Evolutionary conservation across 1,284 basidiomycete genomes (phyloP), one percentile per base, ranked within the genome.

Genomic region (Cutaneotrichosporon daszewskae): DNA sequence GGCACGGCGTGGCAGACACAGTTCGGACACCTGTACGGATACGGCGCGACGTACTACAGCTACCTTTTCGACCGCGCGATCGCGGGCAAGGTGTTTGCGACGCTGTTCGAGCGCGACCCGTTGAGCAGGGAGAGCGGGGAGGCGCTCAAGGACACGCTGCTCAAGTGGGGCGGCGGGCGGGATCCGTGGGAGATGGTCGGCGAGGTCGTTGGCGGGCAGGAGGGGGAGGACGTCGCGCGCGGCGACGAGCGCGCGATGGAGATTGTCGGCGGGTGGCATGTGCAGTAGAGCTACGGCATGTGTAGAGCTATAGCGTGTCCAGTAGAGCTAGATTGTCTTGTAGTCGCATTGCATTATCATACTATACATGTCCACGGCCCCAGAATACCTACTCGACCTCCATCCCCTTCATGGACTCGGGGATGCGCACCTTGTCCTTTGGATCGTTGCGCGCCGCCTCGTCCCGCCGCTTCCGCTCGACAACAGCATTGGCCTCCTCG

Each of bases 11-110:
- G 90, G 77, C 94, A 98, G 62, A 90, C 88, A 0, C 87, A 92
- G 57, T 98, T 98, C 58, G 87, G 88, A 0, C 94, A 98, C 65
- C 73, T 98, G 6, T 94, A 88, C 59, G 91, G 92, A 1, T 98
- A 98, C 60, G 92, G 94, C 7, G 89, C 92, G 9, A 95, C 89
- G 1, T 98, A 98, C 71, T 98, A 98, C 64, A 91, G 89, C 13
- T 98, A 98, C 68, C 76, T 97, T 7, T 90, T 98, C 55, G 95
- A 97, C 59, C 80, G 92, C 4, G 90, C 90, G 3, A 95, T 98
- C 49, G 94, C 95, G 0, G 85, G 86, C 11, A 79, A 85, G 28
- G 82, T 97, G 1, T 98, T 89, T 85, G 70, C 75, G 11, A 76
- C 81, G 16, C 74, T 95, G 0, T 97, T 98, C 60, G 72, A 73